These are phyloP conservation scores for Pythium apleroticum DNA, from an alignment of 352 stramenopile genomes.

Conservation along the genomic window DNA sequence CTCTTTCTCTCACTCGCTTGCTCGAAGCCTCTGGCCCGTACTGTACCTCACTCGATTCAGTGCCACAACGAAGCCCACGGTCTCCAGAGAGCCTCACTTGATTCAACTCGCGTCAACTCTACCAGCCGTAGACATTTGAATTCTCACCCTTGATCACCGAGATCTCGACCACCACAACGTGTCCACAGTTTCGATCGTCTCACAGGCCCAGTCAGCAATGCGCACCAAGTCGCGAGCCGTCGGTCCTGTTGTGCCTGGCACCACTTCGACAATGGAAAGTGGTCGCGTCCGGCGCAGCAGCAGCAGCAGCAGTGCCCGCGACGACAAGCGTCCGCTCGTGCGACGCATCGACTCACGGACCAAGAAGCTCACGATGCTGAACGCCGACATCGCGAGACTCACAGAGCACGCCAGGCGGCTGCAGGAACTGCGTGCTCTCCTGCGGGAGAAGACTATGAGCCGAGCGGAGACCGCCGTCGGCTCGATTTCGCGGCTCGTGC, in stretches of 20 bases:
- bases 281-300: neutral
- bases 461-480: conserved; percentile 10
- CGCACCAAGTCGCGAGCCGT: neutral
- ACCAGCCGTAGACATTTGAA: no score
- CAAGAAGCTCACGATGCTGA: conserved; percentile 12
- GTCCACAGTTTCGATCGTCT: neutral
- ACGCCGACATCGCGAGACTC: conserved; percentile 12
- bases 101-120: neutral
- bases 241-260: neutral
- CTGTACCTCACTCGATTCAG: neutral
- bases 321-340: neutral
- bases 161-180: neutral
- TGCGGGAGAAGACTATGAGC: conserved; percentile 16
- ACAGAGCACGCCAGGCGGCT: conserved; percentile 8
- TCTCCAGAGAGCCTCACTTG: neutral
- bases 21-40: neutral
- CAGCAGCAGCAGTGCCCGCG: no score
- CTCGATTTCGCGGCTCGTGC: conserved; percentile 6
- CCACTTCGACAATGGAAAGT: neutral
- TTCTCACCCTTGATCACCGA: neutral
- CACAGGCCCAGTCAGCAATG: neutral
- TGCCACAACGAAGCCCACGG: neutral
- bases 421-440: conserved; percentile 9
- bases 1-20: neutral
- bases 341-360: conserved; percentile 13